Evolutionary conservation across 768 basidiomycete genomes (phyloP).

Genomic region (Scleroderma citrinum): DNA sequence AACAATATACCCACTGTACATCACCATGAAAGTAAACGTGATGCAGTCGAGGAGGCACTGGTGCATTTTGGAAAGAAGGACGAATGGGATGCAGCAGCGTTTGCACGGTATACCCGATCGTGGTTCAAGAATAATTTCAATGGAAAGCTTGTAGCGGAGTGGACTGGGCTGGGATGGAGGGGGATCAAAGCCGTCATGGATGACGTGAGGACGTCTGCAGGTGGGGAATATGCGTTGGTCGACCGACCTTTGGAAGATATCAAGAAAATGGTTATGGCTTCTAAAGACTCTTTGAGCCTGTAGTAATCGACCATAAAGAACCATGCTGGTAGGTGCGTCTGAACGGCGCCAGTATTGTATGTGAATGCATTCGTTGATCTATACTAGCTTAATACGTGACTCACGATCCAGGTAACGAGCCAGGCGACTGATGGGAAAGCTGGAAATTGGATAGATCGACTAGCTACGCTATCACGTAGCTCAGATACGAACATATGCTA

Average conservation of each 20-base stretch:
- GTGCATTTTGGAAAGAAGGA: constrained; percentile 45
- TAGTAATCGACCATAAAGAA: not conserved
- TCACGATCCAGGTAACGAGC: too few species aligned
- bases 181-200: constrained; percentile 50
- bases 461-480: too few species aligned
- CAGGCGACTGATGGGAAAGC: too few species aligned
- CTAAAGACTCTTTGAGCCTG: constrained; percentile 21
- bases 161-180: constrained; percentile 44
- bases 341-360: too few species aligned
- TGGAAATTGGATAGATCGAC: too few species aligned
- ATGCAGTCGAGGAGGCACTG: constrained; percentile 41
- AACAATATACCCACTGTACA: constrained; percentile 12
- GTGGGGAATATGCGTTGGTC: constrained; percentile 42
- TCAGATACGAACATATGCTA: too few species aligned
- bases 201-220: constrained; percentile 38
- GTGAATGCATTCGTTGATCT: too few species aligned
- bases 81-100: constrained; percentile 36
- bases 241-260: constrained; percentile 37
- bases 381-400: too few species aligned
- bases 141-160: constrained; percentile 47
- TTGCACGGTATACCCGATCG: constrained; percentile 20
- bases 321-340: not conserved
- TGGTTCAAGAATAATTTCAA: constrained; percentile 42
- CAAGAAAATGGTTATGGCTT: constrained; percentile 32
- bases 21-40: constrained; percentile 10